Evolutionary conservation across 305 asterid species (phyloP).

Genomic region (Andrographis paniculata): DNA sequence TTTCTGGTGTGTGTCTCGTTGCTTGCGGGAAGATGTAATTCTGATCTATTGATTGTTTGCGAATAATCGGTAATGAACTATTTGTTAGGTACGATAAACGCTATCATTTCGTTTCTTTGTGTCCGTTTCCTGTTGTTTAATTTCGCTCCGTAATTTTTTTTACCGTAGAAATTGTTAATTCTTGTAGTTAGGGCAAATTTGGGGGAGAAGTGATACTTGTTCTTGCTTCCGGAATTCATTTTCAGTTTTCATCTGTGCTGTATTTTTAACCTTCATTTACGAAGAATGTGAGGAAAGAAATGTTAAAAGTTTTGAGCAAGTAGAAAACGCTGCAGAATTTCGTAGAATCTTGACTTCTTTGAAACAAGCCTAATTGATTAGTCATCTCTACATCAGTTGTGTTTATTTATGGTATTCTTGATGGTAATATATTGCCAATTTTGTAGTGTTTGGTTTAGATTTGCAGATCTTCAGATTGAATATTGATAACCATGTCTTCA

Average conservation of each 20-base stretch:
- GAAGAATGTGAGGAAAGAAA: background rate
- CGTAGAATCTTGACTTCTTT: background rate
- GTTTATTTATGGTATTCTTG: background rate
- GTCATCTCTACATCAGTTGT: background rate
- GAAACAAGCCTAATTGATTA: background rate
- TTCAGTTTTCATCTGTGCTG: too few species aligned
- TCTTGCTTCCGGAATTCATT: too few species aligned
- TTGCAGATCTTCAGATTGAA: constrained; percentile 25
- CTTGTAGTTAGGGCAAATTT: too few species aligned
- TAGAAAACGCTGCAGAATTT: background rate
- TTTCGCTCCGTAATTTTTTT: too few species aligned
- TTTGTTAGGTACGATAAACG: background rate
- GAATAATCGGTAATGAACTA: background rate
- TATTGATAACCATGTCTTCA: constrained; percentile 33
- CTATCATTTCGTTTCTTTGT: too few species aligned
- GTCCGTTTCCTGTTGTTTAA: too few species aligned
- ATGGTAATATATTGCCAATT: background rate
- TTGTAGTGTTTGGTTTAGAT: constrained; percentile 9
- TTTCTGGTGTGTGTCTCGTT: too few species aligned
- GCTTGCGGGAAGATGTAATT: background rate
- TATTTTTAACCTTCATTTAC: too few species aligned
- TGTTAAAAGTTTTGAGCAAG: background rate
- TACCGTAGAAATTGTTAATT: too few species aligned
- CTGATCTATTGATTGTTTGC: constrained; percentile 3
- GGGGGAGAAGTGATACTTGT: too few species aligned